Percentiles rank a stretch among this genome's conserved stretches.
phyloP scores from a whole-genome alignment of 495 filamentous ascomycete species.

The Amphirosellinia nigrospora region DNA sequence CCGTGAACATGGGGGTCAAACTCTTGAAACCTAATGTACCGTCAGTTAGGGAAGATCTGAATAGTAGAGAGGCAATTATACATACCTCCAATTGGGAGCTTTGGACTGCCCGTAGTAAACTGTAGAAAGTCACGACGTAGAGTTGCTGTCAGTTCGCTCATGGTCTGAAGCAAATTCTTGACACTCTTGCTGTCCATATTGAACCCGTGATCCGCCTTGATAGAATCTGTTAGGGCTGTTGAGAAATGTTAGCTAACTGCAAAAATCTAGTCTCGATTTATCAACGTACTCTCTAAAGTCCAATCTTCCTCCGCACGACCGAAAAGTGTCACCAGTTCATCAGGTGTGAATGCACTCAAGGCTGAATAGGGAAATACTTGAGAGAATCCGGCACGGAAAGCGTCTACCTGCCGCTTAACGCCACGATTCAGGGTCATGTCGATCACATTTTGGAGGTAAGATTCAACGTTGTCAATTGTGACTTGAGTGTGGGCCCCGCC shows the following conservation, averaged over 20 bases:
- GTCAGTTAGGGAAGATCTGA: slow-evolving; percentile 20
- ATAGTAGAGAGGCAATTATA: slow-evolving; percentile 22
- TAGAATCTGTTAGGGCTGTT: slow-evolving; percentile 91
- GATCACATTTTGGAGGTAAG: slow-evolving; percentile 87
- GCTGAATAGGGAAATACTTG: slow-evolving; percentile 96
- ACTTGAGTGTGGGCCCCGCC: slow-evolving; percentile 75
- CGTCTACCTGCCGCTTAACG: slow-evolving; percentile 86
- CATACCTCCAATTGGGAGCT: slow-evolving; percentile 97
- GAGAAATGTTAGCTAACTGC: slow-evolving; percentile 33
- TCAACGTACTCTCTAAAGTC: slow-evolving; percentile 87
- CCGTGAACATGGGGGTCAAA: slow-evolving; percentile 96
- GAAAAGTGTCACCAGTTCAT: slow-evolving; percentile 96
- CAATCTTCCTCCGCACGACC: slow-evolving; percentile 95
- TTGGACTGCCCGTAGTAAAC: slow-evolving; percentile 97
- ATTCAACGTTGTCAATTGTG: slow-evolving; percentile 86
- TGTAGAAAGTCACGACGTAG: slow-evolving; percentile 95
- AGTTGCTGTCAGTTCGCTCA: slow-evolving; percentile 81
- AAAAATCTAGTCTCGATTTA: too few species aligned
- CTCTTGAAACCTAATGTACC: slow-evolving; percentile 82
- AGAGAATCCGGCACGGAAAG: slow-evolving; percentile 91
- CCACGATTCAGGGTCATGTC: slow-evolving; percentile 89
- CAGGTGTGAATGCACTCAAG: slow-evolving; percentile 91
- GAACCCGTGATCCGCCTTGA: slow-evolving; percentile 99
- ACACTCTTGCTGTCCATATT: slow-evolving; percentile 99
- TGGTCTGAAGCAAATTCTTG: slow-evolving; percentile 88